Conservation (phyloP, 306 rosid genomes). For the Sesbania bispinosa region DNA sequence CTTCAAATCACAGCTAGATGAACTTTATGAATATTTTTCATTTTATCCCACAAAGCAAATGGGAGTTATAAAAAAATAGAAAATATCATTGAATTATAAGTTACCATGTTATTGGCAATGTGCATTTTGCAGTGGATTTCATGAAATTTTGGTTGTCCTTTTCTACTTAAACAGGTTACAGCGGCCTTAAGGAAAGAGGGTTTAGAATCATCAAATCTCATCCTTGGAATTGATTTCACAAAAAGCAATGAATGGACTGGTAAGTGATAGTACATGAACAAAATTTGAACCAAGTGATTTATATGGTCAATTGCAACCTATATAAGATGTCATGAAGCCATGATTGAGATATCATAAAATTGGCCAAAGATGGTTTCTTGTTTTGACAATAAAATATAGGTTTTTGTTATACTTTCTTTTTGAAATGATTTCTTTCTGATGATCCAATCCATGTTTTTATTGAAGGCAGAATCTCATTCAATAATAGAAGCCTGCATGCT, state of each 20-base stretch:
- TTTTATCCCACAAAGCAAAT: too few relatives aligned
- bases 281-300: neutral
- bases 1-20: too few relatives aligned
- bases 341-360: neutral
- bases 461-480: conserved; percentile 75
- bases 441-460: conserved; percentile 25
- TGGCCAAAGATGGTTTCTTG: neutral
- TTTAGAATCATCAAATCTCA: conserved; percentile 86
- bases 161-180: conserved; percentile 51
- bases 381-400: neutral
- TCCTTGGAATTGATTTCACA: conserved; percentile 87
- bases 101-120: neutral
- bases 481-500: conserved; percentile 69
- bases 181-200: conserved; percentile 71
- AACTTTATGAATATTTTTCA: too few relatives aligned
- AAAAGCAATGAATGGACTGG: conserved; percentile 99
- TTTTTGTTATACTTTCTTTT: neutral
- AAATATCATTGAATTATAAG: neutral
- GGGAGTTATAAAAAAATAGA: neutral
- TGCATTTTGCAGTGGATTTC: neutral
- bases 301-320: neutral
- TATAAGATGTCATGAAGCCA: neutral
- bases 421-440: conserved; percentile 3
- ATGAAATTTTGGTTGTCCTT: neutral
- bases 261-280: conserved; percentile 27